phyloP scores from a whole-genome alignment of 768 basidiomycete genomes.

The Boletus reticuloceps region DNA sequence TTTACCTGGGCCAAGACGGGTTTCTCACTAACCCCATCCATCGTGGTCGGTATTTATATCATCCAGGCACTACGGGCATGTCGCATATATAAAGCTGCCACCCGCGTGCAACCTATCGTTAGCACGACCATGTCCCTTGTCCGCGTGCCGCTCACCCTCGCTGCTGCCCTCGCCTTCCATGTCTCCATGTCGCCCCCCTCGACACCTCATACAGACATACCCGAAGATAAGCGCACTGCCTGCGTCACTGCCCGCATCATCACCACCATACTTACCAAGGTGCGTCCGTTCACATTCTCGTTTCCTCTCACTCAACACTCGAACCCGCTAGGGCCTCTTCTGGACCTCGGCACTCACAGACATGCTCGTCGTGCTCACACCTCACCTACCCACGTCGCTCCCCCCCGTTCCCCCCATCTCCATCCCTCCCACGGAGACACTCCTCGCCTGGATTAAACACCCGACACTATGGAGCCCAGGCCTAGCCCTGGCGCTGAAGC shows the following conservation, averaged over 20 bases:
- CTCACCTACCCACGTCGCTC: background rate
- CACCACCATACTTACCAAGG: constrained; percentile 13
- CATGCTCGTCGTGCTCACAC: constrained; percentile 3
- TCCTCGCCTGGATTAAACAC: constrained; percentile 1
- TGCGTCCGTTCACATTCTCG: background rate
- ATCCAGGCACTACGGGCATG: too few species aligned
- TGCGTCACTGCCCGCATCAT: constrained; percentile 7
- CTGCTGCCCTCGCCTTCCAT: constrained; percentile 43
- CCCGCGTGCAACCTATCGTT: too few species aligned
- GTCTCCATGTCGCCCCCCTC: constrained; percentile 42
- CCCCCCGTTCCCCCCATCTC: background rate
- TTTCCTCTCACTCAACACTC: background rate
- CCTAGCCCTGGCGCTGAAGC: background rate
- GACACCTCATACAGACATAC: background rate
- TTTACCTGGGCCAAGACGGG: constrained; percentile 42
- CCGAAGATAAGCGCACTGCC: constrained; percentile 27
- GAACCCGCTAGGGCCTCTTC: constrained; percentile 12
- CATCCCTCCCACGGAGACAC: background rate
- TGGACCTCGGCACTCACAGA: constrained; percentile 14
- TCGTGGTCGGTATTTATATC: too few species aligned
- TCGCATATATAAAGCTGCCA: too few species aligned
- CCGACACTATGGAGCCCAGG: background rate
- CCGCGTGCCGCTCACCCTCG: constrained; percentile 43
- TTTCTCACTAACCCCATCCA: too few species aligned
- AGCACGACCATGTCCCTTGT: constrained; percentile 21